These are phyloP conservation scores for Naganishia kalamii DNA, from an alignment of 768 basidiomycete genomes.

Conservation along the genomic window DNA sequence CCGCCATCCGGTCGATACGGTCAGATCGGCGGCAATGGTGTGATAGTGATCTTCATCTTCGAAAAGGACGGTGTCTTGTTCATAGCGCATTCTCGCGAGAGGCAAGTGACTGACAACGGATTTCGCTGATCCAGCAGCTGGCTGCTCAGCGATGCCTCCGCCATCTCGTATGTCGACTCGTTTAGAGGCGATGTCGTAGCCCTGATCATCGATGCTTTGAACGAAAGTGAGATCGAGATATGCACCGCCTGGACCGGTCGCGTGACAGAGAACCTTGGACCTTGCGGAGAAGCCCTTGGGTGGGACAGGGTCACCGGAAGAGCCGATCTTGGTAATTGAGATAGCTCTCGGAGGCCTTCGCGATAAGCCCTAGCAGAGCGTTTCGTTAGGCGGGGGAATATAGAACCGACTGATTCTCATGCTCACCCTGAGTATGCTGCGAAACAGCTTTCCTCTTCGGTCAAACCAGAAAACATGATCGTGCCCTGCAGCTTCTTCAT, in stretches of 20 bases:
- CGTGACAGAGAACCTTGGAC: neutral
- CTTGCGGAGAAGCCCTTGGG: too few species aligned
- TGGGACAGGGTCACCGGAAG: neutral
- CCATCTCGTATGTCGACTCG: neutral
- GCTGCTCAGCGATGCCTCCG: neutral
- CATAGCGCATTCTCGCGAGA: neutral
- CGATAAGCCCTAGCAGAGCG: neutral
- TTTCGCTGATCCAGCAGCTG: neutral
- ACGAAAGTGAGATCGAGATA: neutral
- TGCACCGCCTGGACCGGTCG: neutral
- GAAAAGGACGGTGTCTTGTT: neutral
- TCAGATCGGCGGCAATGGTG: neutral
- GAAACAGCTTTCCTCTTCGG: neutral
- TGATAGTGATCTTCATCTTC: conserved; percentile 1
- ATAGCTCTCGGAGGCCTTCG: neutral
- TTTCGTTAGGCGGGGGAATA: neutral
- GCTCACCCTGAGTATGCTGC: neutral
- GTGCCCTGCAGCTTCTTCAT: neutral
- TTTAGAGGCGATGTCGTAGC: neutral
- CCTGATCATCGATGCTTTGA: neutral
- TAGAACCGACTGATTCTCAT: neutral
- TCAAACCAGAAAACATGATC: conserved; percentile 14
- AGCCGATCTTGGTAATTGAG: neutral
- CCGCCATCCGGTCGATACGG: neutral
- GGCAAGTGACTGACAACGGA: conserved; percentile 1